These are phyloP conservation scores for Cymbopogon flexuosus DNA, from an alignment of 202 grass and related monocot species.

Conservation along the genomic window DNA sequence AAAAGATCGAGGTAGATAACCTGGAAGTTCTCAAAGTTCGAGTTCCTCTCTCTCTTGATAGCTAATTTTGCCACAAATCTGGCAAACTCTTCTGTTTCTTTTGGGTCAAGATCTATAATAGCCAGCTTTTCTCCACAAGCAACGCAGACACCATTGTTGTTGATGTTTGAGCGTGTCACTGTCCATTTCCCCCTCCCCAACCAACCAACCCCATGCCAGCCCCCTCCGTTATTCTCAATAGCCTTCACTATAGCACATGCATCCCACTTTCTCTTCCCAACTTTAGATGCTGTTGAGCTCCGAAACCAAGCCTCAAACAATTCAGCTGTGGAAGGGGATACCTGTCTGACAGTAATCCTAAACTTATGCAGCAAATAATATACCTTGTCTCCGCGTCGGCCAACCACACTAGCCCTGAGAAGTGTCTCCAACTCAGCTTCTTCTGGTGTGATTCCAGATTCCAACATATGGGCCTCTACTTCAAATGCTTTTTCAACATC, in stretches of 20 bases:
- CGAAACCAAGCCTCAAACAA: slow-evolving; percentile 59
- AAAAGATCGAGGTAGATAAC: slow-evolving; percentile 18
- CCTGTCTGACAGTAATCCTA: slow-evolving; percentile 62
- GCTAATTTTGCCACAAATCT: slow-evolving; percentile 46
- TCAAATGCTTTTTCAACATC: slow-evolving; percentile 61
- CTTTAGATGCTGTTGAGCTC: slow-evolving; percentile 52
- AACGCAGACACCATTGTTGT: slow-evolving; percentile 46
- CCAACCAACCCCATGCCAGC: slow-evolving; percentile 71
- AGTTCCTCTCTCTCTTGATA: slow-evolving; percentile 50
- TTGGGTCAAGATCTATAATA: slow-evolving; percentile 65
- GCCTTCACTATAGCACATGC: slow-evolving; percentile 26
- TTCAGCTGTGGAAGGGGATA: slow-evolving; percentile 37
- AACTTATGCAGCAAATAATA: slow-evolving; percentile 71
- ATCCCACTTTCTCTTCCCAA: slow-evolving; percentile 74
- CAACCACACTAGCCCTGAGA: slow-evolving; percentile 46
- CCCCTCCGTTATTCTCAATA: slow-evolving; percentile 61
- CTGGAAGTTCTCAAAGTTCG: slow-evolving; percentile 60
- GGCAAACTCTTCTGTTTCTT: slow-evolving; percentile 59
- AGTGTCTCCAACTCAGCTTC: slow-evolving; percentile 55
- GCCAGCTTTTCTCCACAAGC: slow-evolving; percentile 51
- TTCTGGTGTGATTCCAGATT: slow-evolving; percentile 45
- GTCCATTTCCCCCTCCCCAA: slow-evolving; percentile 62
- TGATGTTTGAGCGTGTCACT: slow-evolving; percentile 29
- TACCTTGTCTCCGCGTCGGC: slow-evolving; percentile 38
- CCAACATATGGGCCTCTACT: slow-evolving; percentile 59